phyloP scores from a whole-genome alignment of 768 basidiomycete genomes.

The Paxillus rubicundulus region DNA sequence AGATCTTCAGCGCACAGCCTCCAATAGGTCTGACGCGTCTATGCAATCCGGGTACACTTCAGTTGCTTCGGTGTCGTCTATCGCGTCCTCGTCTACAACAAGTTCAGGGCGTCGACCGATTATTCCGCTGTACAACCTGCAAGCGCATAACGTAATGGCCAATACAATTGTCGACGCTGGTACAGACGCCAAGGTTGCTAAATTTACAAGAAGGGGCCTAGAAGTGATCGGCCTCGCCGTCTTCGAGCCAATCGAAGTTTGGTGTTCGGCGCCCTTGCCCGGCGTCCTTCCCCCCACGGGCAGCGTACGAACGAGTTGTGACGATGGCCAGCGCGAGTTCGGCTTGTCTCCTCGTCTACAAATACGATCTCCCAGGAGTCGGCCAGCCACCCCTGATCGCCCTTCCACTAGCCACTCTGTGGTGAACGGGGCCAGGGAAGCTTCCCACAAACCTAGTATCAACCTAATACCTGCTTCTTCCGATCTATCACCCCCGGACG shows the following conservation, averaged over 20 bases:
- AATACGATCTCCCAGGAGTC: slow-evolving; percentile 3
- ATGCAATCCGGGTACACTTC: slow-evolving; percentile 51
- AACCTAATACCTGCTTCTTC: slow-evolving; percentile 17
- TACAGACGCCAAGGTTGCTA: slow-evolving; percentile 82
- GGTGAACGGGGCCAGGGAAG: background rate
- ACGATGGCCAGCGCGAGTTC: slow-evolving; percentile 22
- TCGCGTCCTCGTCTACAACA: slow-evolving; percentile 42
- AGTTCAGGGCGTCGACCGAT: slow-evolving; percentile 63
- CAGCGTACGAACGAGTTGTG: slow-evolving; percentile 32
- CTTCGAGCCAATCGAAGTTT: slow-evolving; percentile 81
- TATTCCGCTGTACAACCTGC: slow-evolving; percentile 83
- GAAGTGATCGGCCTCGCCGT: slow-evolving; percentile 76
- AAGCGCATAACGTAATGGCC: slow-evolving; percentile 84
- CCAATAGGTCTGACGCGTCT: slow-evolving; percentile 52
- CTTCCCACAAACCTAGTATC: slow-evolving; percentile 7
- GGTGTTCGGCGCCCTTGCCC: slow-evolving; percentile 29
- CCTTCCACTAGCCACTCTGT: slow-evolving; percentile 4
- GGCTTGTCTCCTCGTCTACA: slow-evolving; percentile 7
- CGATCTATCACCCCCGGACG: slow-evolving; percentile 13
- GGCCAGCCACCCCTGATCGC: slow-evolving; percentile 10
- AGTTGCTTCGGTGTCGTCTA: slow-evolving; percentile 38
- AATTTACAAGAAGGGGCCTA: slow-evolving; percentile 67
- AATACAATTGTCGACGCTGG: slow-evolving; percentile 87
- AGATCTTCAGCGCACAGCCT: slow-evolving; percentile 31
- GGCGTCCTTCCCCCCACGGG: slow-evolving; percentile 7